Base-by-base conservation (phyloP, 768 basidiomycete genomes). In the Rhizopogon vulgaris region DNA sequence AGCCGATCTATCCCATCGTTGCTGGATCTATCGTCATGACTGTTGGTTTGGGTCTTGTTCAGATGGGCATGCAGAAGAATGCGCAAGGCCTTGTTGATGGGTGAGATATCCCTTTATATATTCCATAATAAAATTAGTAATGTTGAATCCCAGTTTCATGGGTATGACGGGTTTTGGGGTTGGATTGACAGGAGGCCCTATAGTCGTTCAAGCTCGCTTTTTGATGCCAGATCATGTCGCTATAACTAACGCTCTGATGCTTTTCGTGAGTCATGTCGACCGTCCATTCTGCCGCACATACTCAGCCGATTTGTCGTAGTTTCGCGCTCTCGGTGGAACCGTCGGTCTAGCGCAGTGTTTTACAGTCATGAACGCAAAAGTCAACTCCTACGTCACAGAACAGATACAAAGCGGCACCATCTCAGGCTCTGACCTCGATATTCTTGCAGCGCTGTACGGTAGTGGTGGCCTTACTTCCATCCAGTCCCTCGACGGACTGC, bases 291-390 rank as follows among this genome's bases (percentile, higher is more conserved):
- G 17, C 11, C 30, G 28, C 14, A 4, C 38, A 2, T 15, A 4
- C 15, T 25, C 12, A 24, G 12, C 3, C 11, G 4, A 15, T 8
- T 30, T 4, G 0, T 7, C 14, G 17, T 55, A 79, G 77, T 75
- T 74, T 64, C 71, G 74, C 14, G 62, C 73, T 1, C 63, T 78
- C 37, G 79, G 79, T n/a, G 79, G 79, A 8, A 79, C 77, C 0
- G 59, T 78, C 37, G 78, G 79, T 22, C 71, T 80, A 37, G 77
- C 79, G 0, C 79, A 80, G 55, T 78, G 78, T 48, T 70, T 72
- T 38, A 74, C 79, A 7, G 65, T 80, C 18, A 69, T 79, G 49
- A 71, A 71, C 54, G 62, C 69, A 32, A 76, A 71, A 61, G 77
- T 76, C 27, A 62, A 63, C 27, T 25, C 59, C 18, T 67, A 67